These are phyloP conservation scores for Nigrograna mackinnonii DNA, from an alignment of 2,329 filamentous ascomycete species.

Conservation along the genomic window DNA sequence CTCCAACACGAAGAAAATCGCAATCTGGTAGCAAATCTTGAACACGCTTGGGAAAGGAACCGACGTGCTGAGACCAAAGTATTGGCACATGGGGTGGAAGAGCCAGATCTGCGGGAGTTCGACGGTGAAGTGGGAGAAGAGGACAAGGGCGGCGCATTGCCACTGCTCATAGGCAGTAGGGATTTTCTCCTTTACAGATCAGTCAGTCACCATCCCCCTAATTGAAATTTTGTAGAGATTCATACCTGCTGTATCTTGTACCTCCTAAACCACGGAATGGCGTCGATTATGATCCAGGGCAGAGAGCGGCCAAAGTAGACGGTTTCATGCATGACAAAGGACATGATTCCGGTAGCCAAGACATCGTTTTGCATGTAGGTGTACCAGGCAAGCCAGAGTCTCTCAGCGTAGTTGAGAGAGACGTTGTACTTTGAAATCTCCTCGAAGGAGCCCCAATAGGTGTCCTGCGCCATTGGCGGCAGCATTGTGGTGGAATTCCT, in stretches of 20 bases:
- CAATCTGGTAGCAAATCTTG: slow-evolving; percentile 90
- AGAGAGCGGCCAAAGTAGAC: slow-evolving; percentile 92
- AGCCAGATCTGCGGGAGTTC: slow-evolving; percentile 99
- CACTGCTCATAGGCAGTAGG: slow-evolving; percentile 93
- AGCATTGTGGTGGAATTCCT: slow-evolving; percentile 41
- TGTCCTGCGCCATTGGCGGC: slow-evolving; percentile 50
- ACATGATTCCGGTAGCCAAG: slow-evolving; percentile 96
- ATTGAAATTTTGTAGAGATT: too few species aligned
- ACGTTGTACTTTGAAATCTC: slow-evolving; percentile 75
- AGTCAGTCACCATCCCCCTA: too few species aligned
- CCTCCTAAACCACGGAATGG: slow-evolving; percentile 82
- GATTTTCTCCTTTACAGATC: slow-evolving; percentile 68
- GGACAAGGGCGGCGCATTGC: slow-evolving; percentile 89
- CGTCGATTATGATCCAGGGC: slow-evolving; percentile 92
- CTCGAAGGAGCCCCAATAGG: slow-evolving; percentile 69
- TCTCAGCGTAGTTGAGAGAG: slow-evolving; percentile 83
- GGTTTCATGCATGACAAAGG: slow-evolving; percentile 90
- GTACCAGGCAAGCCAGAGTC: slow-evolving; percentile 95
- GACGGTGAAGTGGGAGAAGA: slow-evolving; percentile 95
- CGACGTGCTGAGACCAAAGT: slow-evolving; percentile 82
- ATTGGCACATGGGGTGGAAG: slow-evolving; percentile 96
- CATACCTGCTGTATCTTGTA: slow-evolving; percentile 92
- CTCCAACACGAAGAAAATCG: slow-evolving; percentile 92
- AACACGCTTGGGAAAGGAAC: slow-evolving; percentile 85
- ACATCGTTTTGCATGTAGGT: slow-evolving; percentile 97